Conservation (phyloP, 2,329 filamentous ascomycete species). For the Xylaria sp. region DNA sequence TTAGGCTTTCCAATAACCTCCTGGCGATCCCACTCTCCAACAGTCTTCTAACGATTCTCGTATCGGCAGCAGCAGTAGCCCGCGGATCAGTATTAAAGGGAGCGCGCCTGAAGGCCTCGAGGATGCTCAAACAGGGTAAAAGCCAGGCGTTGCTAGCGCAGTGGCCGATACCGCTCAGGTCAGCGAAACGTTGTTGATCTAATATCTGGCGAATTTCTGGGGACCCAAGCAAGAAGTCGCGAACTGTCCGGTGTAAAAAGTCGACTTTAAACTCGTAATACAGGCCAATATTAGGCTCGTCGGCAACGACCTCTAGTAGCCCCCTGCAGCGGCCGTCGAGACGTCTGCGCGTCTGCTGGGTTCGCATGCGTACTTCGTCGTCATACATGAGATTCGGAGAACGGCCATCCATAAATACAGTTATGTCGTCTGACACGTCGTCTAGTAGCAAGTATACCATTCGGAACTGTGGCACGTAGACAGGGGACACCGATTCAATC, state of each 20-base stretch:
- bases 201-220: slow-evolving; percentile 12
- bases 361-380: slow-evolving; percentile 1
- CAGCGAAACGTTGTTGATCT: slow-evolving; percentile 11
- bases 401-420: not conserved
- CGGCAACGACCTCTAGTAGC: slow-evolving; percentile 16
- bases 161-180: not conserved
- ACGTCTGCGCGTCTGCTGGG: slow-evolving; percentile 13
- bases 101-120: slow-evolving; percentile 16
- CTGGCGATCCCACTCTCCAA: not conserved
- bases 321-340: slow-evolving; percentile 22
- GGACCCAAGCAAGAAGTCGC: slow-evolving; percentile 22
- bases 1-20: slow-evolving; percentile 4
- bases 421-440: slow-evolving; percentile 4
- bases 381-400: not conserved
- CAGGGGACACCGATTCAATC: not conserved
- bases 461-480: slow-evolving; percentile 13
- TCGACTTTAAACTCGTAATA: slow-evolving; percentile 16
- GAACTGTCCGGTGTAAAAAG: slow-evolving; percentile 22
- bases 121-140: slow-evolving; percentile 14
- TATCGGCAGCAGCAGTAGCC: not conserved
- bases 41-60: too few relatives aligned
- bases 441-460: slow-evolving; percentile 14
- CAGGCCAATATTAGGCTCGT: slow-evolving; percentile 6
- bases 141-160: slow-evolving; percentile 7
- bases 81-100: not conserved